These are phyloP conservation scores for Neonectria faginata DNA, from an alignment of 2,329 filamentous ascomycete genomes.

Conservation along the genomic window DNA sequence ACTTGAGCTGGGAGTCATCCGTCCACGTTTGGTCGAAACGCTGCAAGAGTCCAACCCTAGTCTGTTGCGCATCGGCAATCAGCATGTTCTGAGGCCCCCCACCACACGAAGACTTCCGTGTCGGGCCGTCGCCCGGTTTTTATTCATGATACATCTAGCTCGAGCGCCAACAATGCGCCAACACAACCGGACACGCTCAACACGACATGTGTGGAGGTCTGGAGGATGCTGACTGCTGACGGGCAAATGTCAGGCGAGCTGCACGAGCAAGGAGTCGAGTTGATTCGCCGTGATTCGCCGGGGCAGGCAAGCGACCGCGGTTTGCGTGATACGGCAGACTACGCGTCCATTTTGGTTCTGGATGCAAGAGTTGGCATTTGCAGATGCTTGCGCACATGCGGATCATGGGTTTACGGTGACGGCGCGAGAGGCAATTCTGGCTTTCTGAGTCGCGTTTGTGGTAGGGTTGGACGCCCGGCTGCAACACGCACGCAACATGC, in stretches of 20 bases:
- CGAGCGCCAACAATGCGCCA: background rate
- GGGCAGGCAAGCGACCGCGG: background rate
- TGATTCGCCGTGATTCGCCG: background rate
- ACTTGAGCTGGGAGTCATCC: slow-evolving; percentile 23
- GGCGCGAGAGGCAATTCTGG: background rate
- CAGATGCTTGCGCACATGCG: background rate
- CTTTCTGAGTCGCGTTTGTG: background rate
- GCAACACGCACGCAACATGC: background rate
- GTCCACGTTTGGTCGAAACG: background rate
- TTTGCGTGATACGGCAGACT: slow-evolving; percentile 2
- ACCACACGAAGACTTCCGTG: slow-evolving; percentile 26
- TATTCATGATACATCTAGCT: background rate
- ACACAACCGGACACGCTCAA: background rate
- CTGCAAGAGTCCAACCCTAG: background rate
- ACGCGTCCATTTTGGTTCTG: background rate
- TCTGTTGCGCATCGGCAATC: slow-evolving; percentile 3
- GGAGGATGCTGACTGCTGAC: background rate
- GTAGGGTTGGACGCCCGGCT: background rate
- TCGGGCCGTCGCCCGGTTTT: slow-evolving; percentile 33
- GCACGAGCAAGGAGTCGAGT: slow-evolving; percentile 4
- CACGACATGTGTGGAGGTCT: slow-evolving; percentile 10
- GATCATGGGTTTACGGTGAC: background rate
- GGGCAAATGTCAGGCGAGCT: slow-evolving; percentile 21
- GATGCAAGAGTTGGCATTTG: background rate
- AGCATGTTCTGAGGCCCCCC: slow-evolving; percentile 24